Evolutionary conservation across 768 basidiomycete species (phyloP).

Genomic region (Rubroboletus satanas): DNA sequence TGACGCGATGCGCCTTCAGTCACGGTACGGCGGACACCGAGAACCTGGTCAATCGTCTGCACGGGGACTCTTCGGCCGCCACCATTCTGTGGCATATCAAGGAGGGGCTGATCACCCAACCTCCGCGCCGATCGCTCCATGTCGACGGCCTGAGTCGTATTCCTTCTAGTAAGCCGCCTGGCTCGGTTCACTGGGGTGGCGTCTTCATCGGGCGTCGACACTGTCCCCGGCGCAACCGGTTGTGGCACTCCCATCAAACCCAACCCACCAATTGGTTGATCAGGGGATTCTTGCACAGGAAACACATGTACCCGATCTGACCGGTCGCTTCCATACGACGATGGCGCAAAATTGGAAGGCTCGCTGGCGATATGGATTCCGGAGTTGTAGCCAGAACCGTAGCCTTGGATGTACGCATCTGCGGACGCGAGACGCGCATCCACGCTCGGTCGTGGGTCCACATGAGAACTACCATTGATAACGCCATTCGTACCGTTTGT

Average conservation of each 20-base stretch:
- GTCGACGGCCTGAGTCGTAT: slow-evolving; percentile 21
- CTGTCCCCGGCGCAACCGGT: slow-evolving; percentile 18
- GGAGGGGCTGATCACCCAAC: slow-evolving; percentile 11
- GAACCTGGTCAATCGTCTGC: slow-evolving; percentile 14
- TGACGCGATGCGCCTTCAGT: slow-evolving; percentile 12
- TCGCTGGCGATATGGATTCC: slow-evolving; percentile 24
- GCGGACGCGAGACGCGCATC: slow-evolving; percentile 31
- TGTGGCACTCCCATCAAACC: slow-evolving; percentile 28
- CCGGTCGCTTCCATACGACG: slow-evolving; percentile 18
- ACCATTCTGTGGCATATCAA: slow-evolving; percentile 13
- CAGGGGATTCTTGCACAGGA: slow-evolving; percentile 31
- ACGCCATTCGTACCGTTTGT: slow-evolving; percentile 10
- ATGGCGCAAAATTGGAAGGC: slow-evolving; percentile 12
- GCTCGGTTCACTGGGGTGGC: slow-evolving; percentile 24
- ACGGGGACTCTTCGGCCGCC: slow-evolving; percentile 16
- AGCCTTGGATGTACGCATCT: slow-evolving; percentile 35
- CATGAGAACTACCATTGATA: neutral
- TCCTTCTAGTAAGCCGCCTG: slow-evolving; percentile 20
- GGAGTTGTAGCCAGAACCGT: slow-evolving; percentile 33
- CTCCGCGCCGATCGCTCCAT: slow-evolving; percentile 18
- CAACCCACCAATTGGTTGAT: slow-evolving; percentile 20
- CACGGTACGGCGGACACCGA: slow-evolving; percentile 19
- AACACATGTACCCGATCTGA: slow-evolving; percentile 21
- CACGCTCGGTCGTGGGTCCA: slow-evolving; percentile 1
- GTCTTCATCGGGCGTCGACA: slow-evolving; percentile 28